Conservation (phyloP, 768 basidiomycete species). For the Asterophora parasitica region DNA sequence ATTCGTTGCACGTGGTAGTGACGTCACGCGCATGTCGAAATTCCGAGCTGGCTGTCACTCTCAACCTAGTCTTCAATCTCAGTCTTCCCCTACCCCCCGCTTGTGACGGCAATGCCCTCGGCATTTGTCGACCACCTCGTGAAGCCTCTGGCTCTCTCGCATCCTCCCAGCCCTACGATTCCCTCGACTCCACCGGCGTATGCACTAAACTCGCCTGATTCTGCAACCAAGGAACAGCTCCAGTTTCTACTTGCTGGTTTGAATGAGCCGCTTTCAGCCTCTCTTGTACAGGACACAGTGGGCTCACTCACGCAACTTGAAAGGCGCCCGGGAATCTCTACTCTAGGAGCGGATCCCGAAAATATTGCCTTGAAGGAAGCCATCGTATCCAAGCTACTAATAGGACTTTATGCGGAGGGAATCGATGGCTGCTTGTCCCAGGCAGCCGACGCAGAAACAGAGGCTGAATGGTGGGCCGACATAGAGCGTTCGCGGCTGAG, state of each 20-base stretch:
- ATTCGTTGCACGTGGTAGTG: conserved; percentile 16
- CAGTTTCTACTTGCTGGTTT: conserved; percentile 35
- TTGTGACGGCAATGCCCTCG: conserved; percentile 24
- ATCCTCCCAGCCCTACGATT: conserved; percentile 17
- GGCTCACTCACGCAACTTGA: conserved; percentile 26
- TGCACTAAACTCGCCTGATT: conserved; percentile 4
- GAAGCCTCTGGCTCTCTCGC: conserved; percentile 25
- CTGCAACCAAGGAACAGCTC: conserved; percentile 27
- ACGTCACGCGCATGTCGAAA: conserved; percentile 19
- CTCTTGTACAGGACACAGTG: conserved; percentile 21
- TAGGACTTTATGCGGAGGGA: conserved; percentile 59
- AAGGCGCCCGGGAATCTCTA: conserved; percentile 8
- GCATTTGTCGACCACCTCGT: conserved; percentile 37
- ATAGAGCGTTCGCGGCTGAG: conserved; percentile 55
- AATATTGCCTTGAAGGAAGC: conserved; percentile 36
- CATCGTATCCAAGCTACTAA: conserved; percentile 44
- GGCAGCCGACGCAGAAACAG: conserved; percentile 65
- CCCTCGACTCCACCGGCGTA: not conserved
- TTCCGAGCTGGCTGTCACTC: not conserved
- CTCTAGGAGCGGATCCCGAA: conserved; percentile 22
- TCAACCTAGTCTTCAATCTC: not conserved
- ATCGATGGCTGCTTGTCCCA: conserved; percentile 62
- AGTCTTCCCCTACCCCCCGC: too few relatives aligned
- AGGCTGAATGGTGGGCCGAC: conserved; percentile 83
- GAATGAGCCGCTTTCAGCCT: conserved; percentile 21